Evolutionary conservation across 208 protist species (phyloP).

Genomic region (Crithidia sp.): DNA sequence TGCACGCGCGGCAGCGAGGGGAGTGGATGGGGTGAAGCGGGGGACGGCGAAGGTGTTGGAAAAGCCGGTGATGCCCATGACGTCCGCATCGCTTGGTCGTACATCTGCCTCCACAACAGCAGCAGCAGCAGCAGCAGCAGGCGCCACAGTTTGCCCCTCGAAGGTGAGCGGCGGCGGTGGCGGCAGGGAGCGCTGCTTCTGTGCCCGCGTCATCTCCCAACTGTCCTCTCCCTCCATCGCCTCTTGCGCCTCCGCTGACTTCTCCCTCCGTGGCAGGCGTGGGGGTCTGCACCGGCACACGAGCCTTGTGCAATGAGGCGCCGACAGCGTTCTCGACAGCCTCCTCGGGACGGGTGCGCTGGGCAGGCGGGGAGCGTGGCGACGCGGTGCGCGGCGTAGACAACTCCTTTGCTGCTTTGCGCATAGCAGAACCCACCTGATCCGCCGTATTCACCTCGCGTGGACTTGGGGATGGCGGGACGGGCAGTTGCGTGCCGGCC

Average conservation of each 20-base stretch:
- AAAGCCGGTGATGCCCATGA: constrained; percentile 15
- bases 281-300: constrained; percentile 19
- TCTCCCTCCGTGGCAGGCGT: neutral
- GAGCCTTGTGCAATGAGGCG: neutral
- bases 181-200: constrained; percentile 3
- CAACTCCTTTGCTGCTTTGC: constrained; percentile 11
- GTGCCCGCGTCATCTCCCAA: constrained; percentile 1
- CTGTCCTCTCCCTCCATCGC: neutral
- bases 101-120: neutral
- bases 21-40: constrained; percentile 26
- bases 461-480: constrained; percentile 21
- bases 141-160: no score
- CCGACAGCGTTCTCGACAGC: neutral
- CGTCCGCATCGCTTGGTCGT: neutral
- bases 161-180: neutral
- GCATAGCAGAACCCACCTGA: neutral
- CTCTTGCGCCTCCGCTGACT: neutral
- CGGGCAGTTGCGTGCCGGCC: neutral
- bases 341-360: constrained; percentile 13
- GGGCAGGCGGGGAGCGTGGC: constrained; percentile 13
- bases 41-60: constrained; percentile 35
- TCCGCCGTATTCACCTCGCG: constrained; percentile 42
- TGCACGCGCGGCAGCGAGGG: neutral
- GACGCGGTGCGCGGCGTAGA: constrained; percentile 23
- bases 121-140: neutral